A percentile compares a stretch with the other conserved stretches of the same genome.
Evolutionary conservation across 2,329 filamentous ascomycete genomes (phyloP).

Genomic region (Paecilomyces variotii): DNA sequence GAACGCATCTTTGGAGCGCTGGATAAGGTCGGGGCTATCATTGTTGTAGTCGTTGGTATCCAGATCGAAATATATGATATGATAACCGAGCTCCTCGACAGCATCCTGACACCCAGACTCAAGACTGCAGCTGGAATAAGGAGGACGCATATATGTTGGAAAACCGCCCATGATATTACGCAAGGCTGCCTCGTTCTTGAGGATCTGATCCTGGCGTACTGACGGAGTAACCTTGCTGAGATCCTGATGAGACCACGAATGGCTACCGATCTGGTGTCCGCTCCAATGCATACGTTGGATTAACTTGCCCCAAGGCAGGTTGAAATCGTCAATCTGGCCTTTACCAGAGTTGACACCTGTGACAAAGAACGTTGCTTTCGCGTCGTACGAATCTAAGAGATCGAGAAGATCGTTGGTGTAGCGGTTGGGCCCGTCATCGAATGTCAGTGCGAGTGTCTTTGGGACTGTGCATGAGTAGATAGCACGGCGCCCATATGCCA

Average conservation of each 20-base stretch:
- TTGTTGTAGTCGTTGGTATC: slow-evolving; percentile 42
- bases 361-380: slow-evolving; percentile 62
- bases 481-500: slow-evolving; percentile 27
- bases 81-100: slow-evolving; percentile 41
- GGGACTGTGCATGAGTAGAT: slow-evolving; percentile 37
- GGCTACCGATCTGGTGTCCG: slow-evolving; percentile 45
- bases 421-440: slow-evolving; percentile 57
- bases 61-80: slow-evolving; percentile 40
- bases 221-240: slow-evolving; percentile 31
- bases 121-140: slow-evolving; percentile 36
- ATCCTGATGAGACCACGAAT: slow-evolving; percentile 46
- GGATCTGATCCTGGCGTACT: slow-evolving; percentile 35
- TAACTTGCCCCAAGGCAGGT: slow-evolving; percentile 29
- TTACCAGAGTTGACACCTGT: slow-evolving; percentile 42
- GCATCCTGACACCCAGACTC: slow-evolving; percentile 33
- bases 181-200: slow-evolving; percentile 41
- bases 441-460: slow-evolving; percentile 58
- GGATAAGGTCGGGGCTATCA: slow-evolving; percentile 27
- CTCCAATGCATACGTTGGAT: slow-evolving; percentile 35
- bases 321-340: slow-evolving; percentile 36
- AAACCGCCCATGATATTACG: slow-evolving; percentile 41
- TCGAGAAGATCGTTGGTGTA: slow-evolving; percentile 57
- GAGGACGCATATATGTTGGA: slow-evolving; percentile 48
- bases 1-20: slow-evolving; percentile 33
- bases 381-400: slow-evolving; percentile 50